These are phyloP conservation scores for Chaetomium globosum DNA, from an alignment of 2,329 filamentous ascomycete species.

Conservation along the genomic window DNA sequence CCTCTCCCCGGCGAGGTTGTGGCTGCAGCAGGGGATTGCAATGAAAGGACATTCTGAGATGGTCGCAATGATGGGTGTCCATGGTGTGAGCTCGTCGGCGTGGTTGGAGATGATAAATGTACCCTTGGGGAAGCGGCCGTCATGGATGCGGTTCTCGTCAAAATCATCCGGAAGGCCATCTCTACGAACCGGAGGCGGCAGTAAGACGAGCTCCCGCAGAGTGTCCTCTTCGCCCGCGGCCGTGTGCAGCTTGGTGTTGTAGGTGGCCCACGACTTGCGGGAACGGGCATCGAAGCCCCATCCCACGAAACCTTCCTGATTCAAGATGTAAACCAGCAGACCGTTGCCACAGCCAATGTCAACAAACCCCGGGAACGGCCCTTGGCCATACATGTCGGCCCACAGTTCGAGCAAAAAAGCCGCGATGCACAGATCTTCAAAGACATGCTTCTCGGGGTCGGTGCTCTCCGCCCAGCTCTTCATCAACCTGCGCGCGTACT, in stretches of 20 bases:
- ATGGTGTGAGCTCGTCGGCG: conserved; percentile 91
- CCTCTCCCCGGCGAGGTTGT: conserved; percentile 73
- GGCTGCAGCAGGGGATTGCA: conserved; percentile 93
- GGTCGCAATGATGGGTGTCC: conserved; percentile 87
- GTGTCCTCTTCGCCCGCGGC: conserved; percentile 35
- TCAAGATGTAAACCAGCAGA: conserved; percentile 79
- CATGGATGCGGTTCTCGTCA: conserved; percentile 45
- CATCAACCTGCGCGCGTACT: conserved; percentile 72
- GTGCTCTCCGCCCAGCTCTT: conserved; percentile 83
- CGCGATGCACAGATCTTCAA: conserved; percentile 89
- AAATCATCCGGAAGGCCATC: conserved; percentile 26
- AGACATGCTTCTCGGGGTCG: conserved; percentile 88
- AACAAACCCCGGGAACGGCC: conserved; percentile 80
- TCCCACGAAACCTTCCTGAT: conserved; percentile 77
- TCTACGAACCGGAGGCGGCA: conserved; percentile 49
- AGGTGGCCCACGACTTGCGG: conserved; percentile 82
- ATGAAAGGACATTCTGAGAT: conserved; percentile 80
- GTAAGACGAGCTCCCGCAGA: conserved; percentile 53
- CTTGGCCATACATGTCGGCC: conserved; percentile 72
- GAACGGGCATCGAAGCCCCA: conserved; percentile 91
- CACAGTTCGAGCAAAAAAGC: conserved; percentile 93
- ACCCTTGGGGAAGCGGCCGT: conserved; percentile 68
- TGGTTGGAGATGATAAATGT: conserved; percentile 98
- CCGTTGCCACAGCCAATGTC: conserved; percentile 97
- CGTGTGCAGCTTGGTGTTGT: conserved; percentile 49